Evolutionary conservation across 306 rosid species (phyloP), one percentile per base, ranked within the genome.

Genomic region (Cicer arietinum): DNA sequence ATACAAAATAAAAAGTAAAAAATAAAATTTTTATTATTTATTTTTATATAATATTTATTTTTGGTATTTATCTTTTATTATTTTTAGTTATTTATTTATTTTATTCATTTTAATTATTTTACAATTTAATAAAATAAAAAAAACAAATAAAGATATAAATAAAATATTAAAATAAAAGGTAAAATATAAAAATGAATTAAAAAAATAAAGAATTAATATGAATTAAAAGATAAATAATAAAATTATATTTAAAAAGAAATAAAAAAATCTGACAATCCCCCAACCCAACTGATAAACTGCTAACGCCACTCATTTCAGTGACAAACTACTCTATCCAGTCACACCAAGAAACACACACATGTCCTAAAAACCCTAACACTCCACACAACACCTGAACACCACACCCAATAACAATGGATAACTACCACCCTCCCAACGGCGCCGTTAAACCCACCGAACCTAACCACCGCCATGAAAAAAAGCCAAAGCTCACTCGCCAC

Each of bases 371-470:
- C 81, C 81, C 85, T 76, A 69, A 18, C 63, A 18, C 48, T 56
- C 2, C 18, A 6, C 1, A 30, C 35, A 30, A 30, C 4, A 25
- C 30, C 30, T 25, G 30, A 37, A 53, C 69, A 54, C 81, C 81
- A 18, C 63, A 18, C 6, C 54, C 3, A 63, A 6, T 73, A 10
- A 30, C 77, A 10, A 86, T 86, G 88, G 83, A 71, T 25, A 74
- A 77, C 75, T 76, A 86, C 17, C 74, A 79, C 74, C 84, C 48
- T 67, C 82, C 79, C 1, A 84, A 84, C 69, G 86, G 85, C 46
- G 63, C 66, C 78, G 75, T 8, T 7, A 73, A 61, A 7, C 35
- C 43, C 58, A 20, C 37, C 42, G 48, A 47, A 10, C 68, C 59
- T 16, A 41, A 54, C 74, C 58, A 60, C 77, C 85, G 8, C 50